phyloP scores from a whole-genome alignment of 257 asterid species.

The Euphrasia confusa region DNA sequence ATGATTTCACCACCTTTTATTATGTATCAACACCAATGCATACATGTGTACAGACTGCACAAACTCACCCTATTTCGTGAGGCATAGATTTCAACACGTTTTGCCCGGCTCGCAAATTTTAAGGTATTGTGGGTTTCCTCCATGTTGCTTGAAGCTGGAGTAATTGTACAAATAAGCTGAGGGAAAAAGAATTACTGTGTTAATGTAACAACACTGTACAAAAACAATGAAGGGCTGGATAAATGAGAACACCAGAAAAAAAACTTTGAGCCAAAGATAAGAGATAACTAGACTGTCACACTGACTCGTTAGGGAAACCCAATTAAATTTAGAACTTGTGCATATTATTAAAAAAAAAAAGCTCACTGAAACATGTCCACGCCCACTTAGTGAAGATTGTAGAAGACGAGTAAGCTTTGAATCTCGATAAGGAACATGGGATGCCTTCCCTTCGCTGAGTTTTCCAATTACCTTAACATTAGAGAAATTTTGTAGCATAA shows the following conservation, averaged over 20 bases:
- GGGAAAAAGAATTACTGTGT: conserved; percentile 15
- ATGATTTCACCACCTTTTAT: conserved; percentile 12
- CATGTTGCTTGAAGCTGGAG: conserved; percentile 94
- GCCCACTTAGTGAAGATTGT: conserved; percentile 96
- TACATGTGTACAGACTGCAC: conserved; percentile 19
- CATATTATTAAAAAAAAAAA: conserved; percentile 4
- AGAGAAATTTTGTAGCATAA: conserved; percentile 12
- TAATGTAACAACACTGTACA: neutral
- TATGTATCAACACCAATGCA: conserved; percentile 18
- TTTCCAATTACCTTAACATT: conserved; percentile 82
- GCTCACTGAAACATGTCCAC: conserved; percentile 97
- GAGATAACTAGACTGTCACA: conserved; percentile 8
- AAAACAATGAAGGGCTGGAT: conserved; percentile 17
- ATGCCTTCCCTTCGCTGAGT: conserved; percentile 92
- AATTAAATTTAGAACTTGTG: neutral
- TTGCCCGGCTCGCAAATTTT: conserved; percentile 98
- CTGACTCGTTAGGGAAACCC: neutral
- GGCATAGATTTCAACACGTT: conserved; percentile 90
- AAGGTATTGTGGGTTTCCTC: conserved; percentile 97
- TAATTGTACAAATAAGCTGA: conserved; percentile 92
- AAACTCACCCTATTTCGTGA: conserved; percentile 83
- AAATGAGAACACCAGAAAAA: neutral
- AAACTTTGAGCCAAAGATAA: conserved; percentile 4
- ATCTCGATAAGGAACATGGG: conserved; percentile 95
- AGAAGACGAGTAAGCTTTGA: conserved; percentile 94